Evolutionary conservation across 2,329 filamentous ascomycete genomes (phyloP), one percentile per base, ranked within the genome.

Genomic region (Pleomassaria siparia): DNA sequence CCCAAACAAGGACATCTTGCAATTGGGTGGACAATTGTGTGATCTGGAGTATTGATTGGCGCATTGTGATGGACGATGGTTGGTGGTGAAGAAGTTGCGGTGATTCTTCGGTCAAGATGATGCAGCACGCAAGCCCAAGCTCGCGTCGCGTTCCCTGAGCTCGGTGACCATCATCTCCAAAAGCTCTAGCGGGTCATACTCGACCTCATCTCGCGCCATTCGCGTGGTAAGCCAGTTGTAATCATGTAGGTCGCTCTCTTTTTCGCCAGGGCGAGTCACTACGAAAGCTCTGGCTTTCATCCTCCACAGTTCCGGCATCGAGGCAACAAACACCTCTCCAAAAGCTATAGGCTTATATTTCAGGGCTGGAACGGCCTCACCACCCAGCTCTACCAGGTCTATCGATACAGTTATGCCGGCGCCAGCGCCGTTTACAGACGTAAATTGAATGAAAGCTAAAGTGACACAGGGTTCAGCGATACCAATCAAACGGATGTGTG

Each of bases 1-100:
- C 55, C 66, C 67, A 57, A 70, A 70, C 40, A 70, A 66, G 50
- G 67, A 70, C 69, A 71, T 71, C 56, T 56, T 60, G 46, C 36
- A 55, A 36, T 43, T 40, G 18, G 20, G 12, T 24, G 7, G 40
- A 43, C 2, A 18, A 28, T 16, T 28, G 24, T 8, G 9, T 9
- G 6, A 7, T 28, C 11, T 29, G 8, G 25, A 29, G 3, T 18
- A 5, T 26, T 40, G 24, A 26, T 40, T 18, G 32, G 15, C 35
- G 7, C 37, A 29, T 40, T 26, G 37, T 18, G 22, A 9, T 13
- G 15, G 18, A n/a, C n/a, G 35, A 16, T 43, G 24, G 42, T 43
- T n/a, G 16, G 13, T 16, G 20, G 40, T 24, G 5, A 30, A 24
- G 15, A 15, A 10, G 29, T 33, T 18, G 28, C 21, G 18, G 18